Percentiles rank a stretch among this genome's conserved stretches.
phyloP scores from a whole-genome alignment of 345 rosid species.

The Moringa oleifera region DNA sequence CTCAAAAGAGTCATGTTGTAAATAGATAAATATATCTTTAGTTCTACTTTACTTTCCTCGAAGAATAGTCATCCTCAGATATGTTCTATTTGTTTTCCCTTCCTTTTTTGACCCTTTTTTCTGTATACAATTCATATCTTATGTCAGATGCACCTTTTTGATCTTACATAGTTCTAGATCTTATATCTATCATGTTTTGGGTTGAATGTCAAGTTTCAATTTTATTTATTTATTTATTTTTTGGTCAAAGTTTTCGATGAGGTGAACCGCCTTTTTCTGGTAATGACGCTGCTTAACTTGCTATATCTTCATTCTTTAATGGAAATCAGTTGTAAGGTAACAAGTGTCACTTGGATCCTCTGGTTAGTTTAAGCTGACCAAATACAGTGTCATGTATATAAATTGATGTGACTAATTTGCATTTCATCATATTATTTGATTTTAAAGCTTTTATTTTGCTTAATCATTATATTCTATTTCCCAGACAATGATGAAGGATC shows the following conservation, averaged over 20 bases:
- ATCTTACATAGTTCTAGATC: too few relatives aligned
- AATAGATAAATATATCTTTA: not conserved
- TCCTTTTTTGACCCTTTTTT: not conserved
- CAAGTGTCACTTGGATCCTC: not conserved
- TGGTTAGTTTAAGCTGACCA: not conserved
- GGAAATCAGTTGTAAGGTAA: not conserved
- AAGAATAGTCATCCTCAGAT: not conserved
- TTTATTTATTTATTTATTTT: too few relatives aligned
- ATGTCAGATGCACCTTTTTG: not conserved
- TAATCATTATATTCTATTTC: constrained; percentile 1
- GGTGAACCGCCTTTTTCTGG: not conserved
- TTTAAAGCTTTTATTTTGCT: not conserved
- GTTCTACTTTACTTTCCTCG: not conserved
- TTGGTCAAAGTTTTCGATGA: not conserved
- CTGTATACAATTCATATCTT: not conserved
- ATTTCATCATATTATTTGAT: not conserved
- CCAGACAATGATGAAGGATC: constrained; percentile 72
- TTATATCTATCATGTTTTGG: too few relatives aligned
- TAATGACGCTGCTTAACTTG: too few relatives aligned
- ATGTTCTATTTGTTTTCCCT: too few relatives aligned
- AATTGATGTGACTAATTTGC: not conserved
- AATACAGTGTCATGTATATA: not conserved
- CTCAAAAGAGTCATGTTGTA: not conserved
- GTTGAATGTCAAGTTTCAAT: too few relatives aligned
- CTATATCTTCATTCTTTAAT: not conserved